Conservation (phyloP, 2,329 filamentous ascomycete species). For the Colletotrichum sojae region DNA sequence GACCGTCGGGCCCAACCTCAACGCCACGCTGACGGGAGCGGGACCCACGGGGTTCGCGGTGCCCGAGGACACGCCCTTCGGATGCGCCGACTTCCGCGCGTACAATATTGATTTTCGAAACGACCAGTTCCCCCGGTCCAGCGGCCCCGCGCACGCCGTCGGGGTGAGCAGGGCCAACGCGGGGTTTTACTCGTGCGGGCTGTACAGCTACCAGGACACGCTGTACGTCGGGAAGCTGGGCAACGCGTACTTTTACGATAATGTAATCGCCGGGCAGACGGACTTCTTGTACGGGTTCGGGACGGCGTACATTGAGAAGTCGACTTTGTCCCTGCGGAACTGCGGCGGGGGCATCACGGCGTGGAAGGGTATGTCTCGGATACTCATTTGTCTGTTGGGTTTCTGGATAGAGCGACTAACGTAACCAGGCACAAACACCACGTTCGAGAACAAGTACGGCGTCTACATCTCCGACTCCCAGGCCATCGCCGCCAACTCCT, state of each 20-base stretch:
- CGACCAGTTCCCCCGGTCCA: conserved; percentile 63
- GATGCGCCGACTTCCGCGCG: conserved; percentile 73
- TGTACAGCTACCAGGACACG: conserved; percentile 79
- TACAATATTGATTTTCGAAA: conserved; percentile 79
- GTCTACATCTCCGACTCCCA: conserved; percentile 72
- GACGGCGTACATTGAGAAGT: conserved; percentile 72
- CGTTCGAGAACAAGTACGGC: conserved; percentile 76
- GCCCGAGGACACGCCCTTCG: conserved; percentile 73
- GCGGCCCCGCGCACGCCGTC: conserved; percentile 72
- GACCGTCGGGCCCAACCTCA: conserved; percentile 74
- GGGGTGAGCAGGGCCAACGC: conserved; percentile 75
- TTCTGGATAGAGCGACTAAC: conserved; percentile 6
- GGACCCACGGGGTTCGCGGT: conserved; percentile 75
- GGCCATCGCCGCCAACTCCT: conserved; percentile 68
- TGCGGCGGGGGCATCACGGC: conserved; percentile 78
- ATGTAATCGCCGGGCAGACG: conserved; percentile 74
- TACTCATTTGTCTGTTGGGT: not conserved
- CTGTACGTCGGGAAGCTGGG: conserved; percentile 56
- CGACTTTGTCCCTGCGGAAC: conserved; percentile 66
- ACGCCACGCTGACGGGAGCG: conserved; percentile 72
- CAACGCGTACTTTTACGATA: conserved; percentile 75
- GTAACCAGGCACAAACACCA: conserved; percentile 66
- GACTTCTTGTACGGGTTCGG: conserved; percentile 80
- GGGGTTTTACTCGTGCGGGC: conserved; percentile 76
- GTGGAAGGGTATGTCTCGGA: conserved; percentile 69